phyloP scores from a whole-genome alignment of 202 grass and related monocot species.

The Miscanthus sacchariflorus region DNA sequence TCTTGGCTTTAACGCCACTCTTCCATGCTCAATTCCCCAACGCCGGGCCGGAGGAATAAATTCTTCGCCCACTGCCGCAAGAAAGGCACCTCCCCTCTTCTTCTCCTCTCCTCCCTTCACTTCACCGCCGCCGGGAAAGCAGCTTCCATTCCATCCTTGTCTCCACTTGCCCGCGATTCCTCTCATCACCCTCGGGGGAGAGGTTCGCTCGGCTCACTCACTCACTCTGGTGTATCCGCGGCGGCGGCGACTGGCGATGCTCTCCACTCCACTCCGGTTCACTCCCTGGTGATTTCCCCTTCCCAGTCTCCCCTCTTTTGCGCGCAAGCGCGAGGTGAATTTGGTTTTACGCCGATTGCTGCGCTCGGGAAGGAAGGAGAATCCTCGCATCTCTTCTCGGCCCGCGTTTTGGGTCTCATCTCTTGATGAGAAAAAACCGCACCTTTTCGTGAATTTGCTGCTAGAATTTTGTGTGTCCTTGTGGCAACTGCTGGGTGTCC shows the following conservation, averaged over 20 bases:
- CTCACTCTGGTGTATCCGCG: background rate
- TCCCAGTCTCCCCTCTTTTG: background rate
- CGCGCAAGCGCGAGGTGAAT: background rate
- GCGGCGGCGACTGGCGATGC: slow-evolving; percentile 3
- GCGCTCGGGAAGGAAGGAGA: background rate
- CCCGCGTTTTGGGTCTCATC: background rate
- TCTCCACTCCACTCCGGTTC: background rate
- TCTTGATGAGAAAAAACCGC: background rate
- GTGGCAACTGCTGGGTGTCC: background rate
- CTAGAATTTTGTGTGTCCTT: background rate
- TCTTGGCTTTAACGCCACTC: slow-evolving; percentile 45
- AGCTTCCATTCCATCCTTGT: slow-evolving; percentile 9
- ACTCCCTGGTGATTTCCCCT: background rate
- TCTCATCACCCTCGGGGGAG: background rate
- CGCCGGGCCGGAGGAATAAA: slow-evolving; percentile 41
- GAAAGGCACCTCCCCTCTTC: slow-evolving; percentile 24
- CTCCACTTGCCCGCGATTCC: slow-evolving; percentile 15
- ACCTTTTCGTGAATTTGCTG: background rate
- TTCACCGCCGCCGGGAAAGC: slow-evolving; percentile 34
- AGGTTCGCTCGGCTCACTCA: background rate
- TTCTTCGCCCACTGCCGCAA: slow-evolving; percentile 47
- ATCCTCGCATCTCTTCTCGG: background rate
- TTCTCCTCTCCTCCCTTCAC: background rate
- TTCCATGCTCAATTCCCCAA: background rate
- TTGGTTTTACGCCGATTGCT: background rate